Percentiles rank a stretch among this genome's conserved stretches.
These are phyloP conservation scores for Diutina pseudorugosa DNA, from an alignment of 1,139 yeast species.

Conservation along the genomic window DNA sequence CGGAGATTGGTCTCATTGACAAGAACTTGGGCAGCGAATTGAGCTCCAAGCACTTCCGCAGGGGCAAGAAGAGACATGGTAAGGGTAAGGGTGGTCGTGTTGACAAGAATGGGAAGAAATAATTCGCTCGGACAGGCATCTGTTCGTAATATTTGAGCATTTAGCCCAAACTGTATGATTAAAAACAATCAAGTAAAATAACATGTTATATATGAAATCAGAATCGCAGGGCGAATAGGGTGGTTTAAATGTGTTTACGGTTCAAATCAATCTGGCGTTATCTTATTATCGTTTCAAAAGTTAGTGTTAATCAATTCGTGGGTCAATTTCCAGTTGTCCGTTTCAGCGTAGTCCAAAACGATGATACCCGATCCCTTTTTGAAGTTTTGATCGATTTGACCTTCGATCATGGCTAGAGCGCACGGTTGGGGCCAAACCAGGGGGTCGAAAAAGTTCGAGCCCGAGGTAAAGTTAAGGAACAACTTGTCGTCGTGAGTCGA, in stretches of 20 bases:
- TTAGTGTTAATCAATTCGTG: conserved; percentile 43
- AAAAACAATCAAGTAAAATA: neutral
- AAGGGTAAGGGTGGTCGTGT: conserved; percentile 8
- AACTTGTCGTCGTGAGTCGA: conserved; percentile 40
- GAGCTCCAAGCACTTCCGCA: conserved; percentile 1
- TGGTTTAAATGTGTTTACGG: no score
- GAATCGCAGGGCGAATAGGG: no score
- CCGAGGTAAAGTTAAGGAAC: conserved; percentile 64
- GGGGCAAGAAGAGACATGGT: conserved; percentile 4
- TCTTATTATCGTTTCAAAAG: conserved; percentile 25
- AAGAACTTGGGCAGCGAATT: conserved; percentile 14
- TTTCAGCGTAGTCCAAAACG: conserved; percentile 59
- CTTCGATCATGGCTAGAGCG: conserved; percentile 35
- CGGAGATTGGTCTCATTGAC: conserved; percentile 48
- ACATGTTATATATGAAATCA: no score
- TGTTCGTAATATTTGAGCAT: no score
- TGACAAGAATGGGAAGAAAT: conserved; percentile 6
- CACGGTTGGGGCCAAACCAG: conserved; percentile 68
- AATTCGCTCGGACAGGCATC: neutral
- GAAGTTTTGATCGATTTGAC: conserved; percentile 39
- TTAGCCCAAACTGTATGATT: no score
- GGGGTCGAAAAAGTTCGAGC: conserved; percentile 59
- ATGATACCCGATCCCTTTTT: conserved; percentile 46
- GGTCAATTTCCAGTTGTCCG: conserved; percentile 47
- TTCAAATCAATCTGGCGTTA: no score